These are phyloP conservation scores for Chaetomiaceae sp. DNA, from an alignment of 2,329 filamentous ascomycete species.

Conservation along the genomic window DNA sequence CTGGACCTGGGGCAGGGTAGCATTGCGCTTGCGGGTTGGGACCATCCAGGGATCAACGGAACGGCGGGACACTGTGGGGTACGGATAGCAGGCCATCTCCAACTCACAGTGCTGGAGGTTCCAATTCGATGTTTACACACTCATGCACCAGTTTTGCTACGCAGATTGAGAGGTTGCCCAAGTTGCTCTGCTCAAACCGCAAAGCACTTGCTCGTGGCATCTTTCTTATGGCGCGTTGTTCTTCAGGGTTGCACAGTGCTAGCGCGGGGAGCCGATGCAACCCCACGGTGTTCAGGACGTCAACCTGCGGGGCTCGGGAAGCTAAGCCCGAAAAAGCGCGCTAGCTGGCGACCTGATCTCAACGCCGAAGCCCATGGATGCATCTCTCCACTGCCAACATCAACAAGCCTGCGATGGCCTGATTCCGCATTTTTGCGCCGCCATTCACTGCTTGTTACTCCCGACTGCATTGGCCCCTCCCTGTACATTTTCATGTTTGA, in stretches of 20 bases:
- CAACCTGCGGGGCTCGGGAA: slow-evolving; percentile 11
- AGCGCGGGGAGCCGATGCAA: neutral
- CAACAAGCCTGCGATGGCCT: slow-evolving; percentile 13
- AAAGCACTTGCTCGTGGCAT: no score
- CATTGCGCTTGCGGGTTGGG: neutral
- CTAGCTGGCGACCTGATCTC: slow-evolving; percentile 10
- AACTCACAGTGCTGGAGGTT: no score
- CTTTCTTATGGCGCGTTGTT: no score
- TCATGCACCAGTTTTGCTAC: no score
- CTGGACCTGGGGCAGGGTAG: no score
- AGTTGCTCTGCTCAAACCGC: no score
- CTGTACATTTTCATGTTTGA: neutral
- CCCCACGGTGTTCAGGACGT: neutral
- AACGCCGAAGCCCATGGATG: neutral
- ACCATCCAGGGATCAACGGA: slow-evolving; percentile 3
- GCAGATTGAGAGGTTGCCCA: no score
- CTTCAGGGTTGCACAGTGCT: neutral
- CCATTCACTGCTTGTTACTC: neutral
- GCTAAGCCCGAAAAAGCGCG: slow-evolving; percentile 5
- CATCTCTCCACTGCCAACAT: neutral
- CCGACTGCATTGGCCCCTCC: no score
- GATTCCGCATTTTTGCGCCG: neutral
- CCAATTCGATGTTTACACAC: no score
- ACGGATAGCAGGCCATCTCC: no score
- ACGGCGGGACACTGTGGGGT: slow-evolving; percentile 5